Evolutionary conservation across 768 basidiomycete genomes (phyloP).

Genomic region (Amanita inopinata): DNA sequence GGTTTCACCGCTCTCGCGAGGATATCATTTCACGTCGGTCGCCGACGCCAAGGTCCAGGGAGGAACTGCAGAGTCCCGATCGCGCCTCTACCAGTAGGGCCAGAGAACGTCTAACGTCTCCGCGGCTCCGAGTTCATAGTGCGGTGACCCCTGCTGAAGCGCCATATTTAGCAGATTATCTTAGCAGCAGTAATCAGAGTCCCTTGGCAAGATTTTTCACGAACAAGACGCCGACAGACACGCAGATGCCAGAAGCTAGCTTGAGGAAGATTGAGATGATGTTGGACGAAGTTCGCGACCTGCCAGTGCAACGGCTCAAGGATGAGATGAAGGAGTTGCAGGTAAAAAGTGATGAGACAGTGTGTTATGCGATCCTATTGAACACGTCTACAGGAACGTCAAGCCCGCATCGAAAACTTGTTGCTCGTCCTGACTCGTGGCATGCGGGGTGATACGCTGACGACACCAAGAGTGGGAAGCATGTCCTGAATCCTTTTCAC

Average conservation of each 20-base stretch:
- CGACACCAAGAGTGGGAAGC: neutral
- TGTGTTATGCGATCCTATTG: too few relatives aligned
- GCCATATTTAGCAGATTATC: neutral
- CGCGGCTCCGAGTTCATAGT: conserved; percentile 4
- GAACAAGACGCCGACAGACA: conserved; percentile 11
- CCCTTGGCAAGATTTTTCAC: conserved; percentile 11
- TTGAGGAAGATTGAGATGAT: conserved; percentile 49
- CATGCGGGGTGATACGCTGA: conserved; percentile 38
- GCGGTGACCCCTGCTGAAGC: neutral
- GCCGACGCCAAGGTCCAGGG: conserved; percentile 8
- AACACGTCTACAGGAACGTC: conserved; percentile 42
- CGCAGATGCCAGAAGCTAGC: conserved; percentile 28
- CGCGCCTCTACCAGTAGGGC: neutral
- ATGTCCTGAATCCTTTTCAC: too few relatives aligned
- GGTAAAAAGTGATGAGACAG: too few relatives aligned
- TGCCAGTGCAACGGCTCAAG: conserved; percentile 59
- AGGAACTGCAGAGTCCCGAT: conserved; percentile 4
- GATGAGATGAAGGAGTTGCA: conserved; percentile 81
- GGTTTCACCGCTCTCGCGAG: conserved; percentile 26
- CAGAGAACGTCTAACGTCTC: neutral
- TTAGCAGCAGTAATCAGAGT: conserved; percentile 2
- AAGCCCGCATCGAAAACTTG: conserved; percentile 69
- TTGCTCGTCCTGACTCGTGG: conserved; percentile 59
- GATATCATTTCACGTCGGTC: conserved; percentile 20
- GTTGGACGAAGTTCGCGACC: conserved; percentile 49